phyloP scores from a whole-genome alignment of 1,284 basidiomycete genomes.

The Malassezia brasiliensis region DNA sequence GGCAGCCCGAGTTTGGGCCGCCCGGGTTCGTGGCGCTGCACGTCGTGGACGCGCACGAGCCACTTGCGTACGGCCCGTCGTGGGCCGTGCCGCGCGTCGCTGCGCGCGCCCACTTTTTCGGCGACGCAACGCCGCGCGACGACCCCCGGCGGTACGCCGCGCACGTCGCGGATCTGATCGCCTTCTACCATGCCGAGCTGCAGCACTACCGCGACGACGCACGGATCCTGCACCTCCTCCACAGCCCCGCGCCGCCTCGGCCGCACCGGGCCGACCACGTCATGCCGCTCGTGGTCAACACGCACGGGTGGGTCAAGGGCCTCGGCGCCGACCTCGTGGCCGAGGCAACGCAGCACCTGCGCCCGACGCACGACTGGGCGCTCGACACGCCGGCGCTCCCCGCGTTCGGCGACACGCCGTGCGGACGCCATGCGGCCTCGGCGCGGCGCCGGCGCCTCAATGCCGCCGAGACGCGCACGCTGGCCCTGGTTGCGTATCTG shows the following conservation, averaged over 20 bases:
- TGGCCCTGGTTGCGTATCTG: conserved; percentile 33
- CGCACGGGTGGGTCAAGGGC: conserved; percentile 93
- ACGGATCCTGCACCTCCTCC: not conserved
- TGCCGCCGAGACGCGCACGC: conserved; percentile 26
- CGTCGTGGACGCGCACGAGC: conserved; percentile 51
- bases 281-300: conserved; percentile 77
- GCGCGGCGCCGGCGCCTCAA: conserved; percentile 19
- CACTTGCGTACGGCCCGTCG: conserved; percentile 22
- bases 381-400: conserved; percentile 13
- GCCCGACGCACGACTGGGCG: conserved; percentile 62
- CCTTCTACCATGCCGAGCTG: conserved; percentile 52
- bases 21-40: conserved; percentile 74
- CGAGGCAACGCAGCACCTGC: conserved; percentile 60
- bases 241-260: not conserved
- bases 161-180: conserved; percentile 60
- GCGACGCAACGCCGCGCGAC: conserved; percentile 65
- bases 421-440: conserved; percentile 6
- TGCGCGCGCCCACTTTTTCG: conserved; percentile 69
- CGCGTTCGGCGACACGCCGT: conserved; percentile 4
- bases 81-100: conserved; percentile 56
- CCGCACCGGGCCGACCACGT: not conserved
- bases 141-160: conserved; percentile 70
- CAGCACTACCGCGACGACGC: conserved; percentile 6
- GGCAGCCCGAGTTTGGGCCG: conserved; percentile 86
- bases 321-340: conserved; percentile 71